Evolutionary conservation across 1,284 basidiomycete genomes (phyloP), one percentile per base, ranked within the genome.

Genomic region (Papiliotrema flavescens): DNA sequence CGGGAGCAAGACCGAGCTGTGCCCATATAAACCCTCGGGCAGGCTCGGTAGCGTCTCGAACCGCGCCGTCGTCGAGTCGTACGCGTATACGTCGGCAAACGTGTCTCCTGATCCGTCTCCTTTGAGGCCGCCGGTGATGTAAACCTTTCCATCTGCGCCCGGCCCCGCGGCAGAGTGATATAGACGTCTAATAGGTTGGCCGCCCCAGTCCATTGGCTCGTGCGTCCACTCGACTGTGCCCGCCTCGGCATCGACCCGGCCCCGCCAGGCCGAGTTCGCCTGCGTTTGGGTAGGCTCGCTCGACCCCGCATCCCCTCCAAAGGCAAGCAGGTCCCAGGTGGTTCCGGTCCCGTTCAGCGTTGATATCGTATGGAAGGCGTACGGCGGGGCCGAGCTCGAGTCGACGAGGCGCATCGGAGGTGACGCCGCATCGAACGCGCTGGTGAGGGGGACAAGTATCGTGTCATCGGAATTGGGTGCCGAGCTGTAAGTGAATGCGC

Each of bases 301-400:
- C 1, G 84, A 80, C 0, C 82, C 87, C 8, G 84, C 82, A 63
- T 85, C 81, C 8, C 90, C 90, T 28, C 90, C 90, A 57, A 91
- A 89, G 13, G 85, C 71, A 2, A 93, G 78, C 1, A 85, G 62
- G 3, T 61, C 23, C 9, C 32, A 50, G 34, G 28, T 11, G 2
- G 34, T 3, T 26, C 35, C 45, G 7, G 17, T 34, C 1, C 35
- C 41, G 15, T 22, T 42, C 14, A 32, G 22, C 3, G 48, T 82
- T 9, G 87, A 86, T 36, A 91, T 74, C 0, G 86, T 84, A 66
- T 90, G 87, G 86, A 89, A 92, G n/a, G 87, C 83, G 17, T 90
- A 79, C 6, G 81, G 73, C 7, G 87, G 88, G 4, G 72, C 80
- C 36, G 56, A 77, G 78, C 56, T 85, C 59, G 59, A 83, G 79